Conservation (phyloP, 805 yeast genomes). For the Danielia oregonensis region DNA sequence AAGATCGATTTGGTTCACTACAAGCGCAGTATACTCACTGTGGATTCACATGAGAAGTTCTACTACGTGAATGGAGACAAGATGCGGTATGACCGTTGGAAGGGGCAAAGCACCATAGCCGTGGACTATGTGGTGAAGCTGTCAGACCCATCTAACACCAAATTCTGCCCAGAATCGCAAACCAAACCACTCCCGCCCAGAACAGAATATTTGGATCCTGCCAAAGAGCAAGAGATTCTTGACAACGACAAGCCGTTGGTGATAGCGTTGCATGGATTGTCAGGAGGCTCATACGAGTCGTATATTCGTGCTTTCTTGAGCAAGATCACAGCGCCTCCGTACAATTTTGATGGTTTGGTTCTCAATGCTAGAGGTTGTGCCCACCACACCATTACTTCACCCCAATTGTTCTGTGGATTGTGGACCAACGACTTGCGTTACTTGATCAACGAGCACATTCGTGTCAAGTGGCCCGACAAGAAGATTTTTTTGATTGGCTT, state of each 20-base stretch:
- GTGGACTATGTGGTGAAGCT: conserved; percentile 43
- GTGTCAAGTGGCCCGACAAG: conserved; percentile 54
- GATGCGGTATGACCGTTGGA: conserved; percentile 37
- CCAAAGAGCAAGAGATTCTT: conserved; percentile 34
- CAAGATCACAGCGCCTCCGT: conserved; percentile 36
- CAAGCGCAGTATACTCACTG: conserved; percentile 39
- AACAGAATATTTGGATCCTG: conserved; percentile 54
- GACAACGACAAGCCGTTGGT: conserved; percentile 49
- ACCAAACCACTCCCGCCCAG: conserved; percentile 61
- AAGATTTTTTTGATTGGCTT: conserved; percentile 65
- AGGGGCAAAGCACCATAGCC: conserved; percentile 45
- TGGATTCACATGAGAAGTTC: conserved; percentile 21
- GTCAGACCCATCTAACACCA: conserved; percentile 16
- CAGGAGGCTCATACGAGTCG: conserved; percentile 79
- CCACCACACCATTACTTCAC: conserved; percentile 66
- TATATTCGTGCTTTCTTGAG: conserved; percentile 56
- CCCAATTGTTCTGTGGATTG: conserved; percentile 61
- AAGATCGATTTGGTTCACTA: conserved; percentile 40
- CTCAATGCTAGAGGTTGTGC: conserved; percentile 76
- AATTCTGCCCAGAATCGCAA: conserved; percentile 43
- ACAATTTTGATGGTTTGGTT: conserved; percentile 53
- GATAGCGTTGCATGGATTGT: conserved; percentile 66
- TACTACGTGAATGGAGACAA: conserved; percentile 26
- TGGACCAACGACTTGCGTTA: conserved; percentile 69
- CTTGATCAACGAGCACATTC: conserved; percentile 48